Evolutionary conservation across 2,329 filamentous ascomycete species (phyloP).

Genomic region (Fusarium sp.): DNA sequence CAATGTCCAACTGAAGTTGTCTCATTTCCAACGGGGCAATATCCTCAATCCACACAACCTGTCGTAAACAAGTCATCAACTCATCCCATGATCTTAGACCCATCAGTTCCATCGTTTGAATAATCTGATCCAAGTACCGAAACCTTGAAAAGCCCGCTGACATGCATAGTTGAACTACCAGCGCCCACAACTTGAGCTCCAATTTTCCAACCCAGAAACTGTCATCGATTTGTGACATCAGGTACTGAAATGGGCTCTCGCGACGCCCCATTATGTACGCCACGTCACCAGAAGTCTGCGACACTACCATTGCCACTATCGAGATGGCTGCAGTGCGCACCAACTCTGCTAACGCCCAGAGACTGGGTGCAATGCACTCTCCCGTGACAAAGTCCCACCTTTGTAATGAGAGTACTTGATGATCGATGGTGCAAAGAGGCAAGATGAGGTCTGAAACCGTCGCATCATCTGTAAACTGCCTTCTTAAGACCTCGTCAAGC

Average conservation of each 20-base stretch:
- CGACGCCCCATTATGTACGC: constrained; percentile 16
- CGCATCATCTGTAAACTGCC: not conserved
- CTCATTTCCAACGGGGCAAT: constrained; percentile 21
- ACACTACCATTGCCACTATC: constrained; percentile 10
- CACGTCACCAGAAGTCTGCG: constrained; percentile 25
- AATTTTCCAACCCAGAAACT: constrained; percentile 8
- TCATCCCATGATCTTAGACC: constrained; percentile 8
- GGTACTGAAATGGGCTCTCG: not conserved
- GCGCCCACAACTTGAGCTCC: constrained; percentile 25
- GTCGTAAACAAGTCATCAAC: constrained; percentile 15
- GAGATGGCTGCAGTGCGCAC: constrained; percentile 23
- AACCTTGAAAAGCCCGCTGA: not conserved
- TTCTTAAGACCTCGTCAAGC: constrained; percentile 16
- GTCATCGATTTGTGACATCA: not conserved
- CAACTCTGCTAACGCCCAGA: constrained; percentile 18
- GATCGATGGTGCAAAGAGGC: constrained; percentile 21
- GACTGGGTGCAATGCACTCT: not conserved
- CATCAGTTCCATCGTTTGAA: not conserved
- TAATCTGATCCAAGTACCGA: constrained; percentile 26
- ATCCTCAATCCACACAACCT: constrained; percentile 22
- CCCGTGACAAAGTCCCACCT: not conserved
- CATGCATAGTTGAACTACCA: constrained; percentile 21
- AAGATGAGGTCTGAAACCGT: constrained; percentile 22
- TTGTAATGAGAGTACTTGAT: constrained; percentile 24
- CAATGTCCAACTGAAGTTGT: constrained; percentile 14